Evolutionary conservation across 257 asterid species (phyloP).

Genomic region (Solanum raphanifolium): DNA sequence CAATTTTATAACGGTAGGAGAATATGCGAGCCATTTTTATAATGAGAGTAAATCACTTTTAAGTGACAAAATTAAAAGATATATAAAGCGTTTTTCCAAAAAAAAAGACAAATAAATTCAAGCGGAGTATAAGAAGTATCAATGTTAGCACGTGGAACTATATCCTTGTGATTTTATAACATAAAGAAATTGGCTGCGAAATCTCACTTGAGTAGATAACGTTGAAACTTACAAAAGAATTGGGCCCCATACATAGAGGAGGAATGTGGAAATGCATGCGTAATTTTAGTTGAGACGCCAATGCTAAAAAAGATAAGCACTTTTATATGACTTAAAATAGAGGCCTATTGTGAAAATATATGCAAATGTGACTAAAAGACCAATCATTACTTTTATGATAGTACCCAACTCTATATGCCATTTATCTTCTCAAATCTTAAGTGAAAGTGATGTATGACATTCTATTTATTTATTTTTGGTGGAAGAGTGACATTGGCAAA

Average conservation of each 20-base stretch:
- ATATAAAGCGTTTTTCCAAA: no score
- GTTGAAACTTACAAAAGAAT: not conserved
- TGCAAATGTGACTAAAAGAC: slow-evolving; percentile 14
- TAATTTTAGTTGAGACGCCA: not conserved
- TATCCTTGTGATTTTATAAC: not conserved
- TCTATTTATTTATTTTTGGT: slow-evolving; percentile 23
- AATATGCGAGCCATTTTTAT: no score
- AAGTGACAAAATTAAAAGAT: no score
- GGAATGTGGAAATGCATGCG: not conserved
- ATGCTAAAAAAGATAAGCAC: not conserved
- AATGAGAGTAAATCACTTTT: no score
- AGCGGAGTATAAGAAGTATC: not conserved
- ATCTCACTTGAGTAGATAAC: not conserved
- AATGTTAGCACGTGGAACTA: not conserved
- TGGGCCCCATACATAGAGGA: not conserved
- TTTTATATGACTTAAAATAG: slow-evolving; percentile 8
- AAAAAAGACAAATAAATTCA: no score
- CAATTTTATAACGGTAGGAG: no score
- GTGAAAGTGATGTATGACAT: not conserved
- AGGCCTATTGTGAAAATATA: not conserved
- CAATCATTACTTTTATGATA: slow-evolving; percentile 21
- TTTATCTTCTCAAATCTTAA: not conserved
- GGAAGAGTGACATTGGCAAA: slow-evolving; percentile 35
- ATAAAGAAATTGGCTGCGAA: not conserved
- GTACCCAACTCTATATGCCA: slow-evolving; percentile 1